phyloP scores from a whole-genome alignment of 208 protist species.

The Entamoeba invadens region DNA sequence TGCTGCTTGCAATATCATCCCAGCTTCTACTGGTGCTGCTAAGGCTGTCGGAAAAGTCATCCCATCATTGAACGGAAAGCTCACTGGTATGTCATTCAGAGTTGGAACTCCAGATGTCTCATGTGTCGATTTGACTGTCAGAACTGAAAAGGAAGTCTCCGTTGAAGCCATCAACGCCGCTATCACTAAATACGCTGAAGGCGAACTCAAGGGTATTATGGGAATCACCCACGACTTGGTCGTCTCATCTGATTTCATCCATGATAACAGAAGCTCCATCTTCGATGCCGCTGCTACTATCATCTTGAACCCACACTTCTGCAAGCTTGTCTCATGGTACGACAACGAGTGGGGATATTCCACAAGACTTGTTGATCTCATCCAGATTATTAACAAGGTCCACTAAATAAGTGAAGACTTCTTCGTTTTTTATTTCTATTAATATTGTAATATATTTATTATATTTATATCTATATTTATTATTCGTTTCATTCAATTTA shows the following conservation, averaged over 20 bases:
- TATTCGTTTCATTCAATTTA: too few relatives aligned
- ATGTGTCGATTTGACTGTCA: conserved; percentile 86
- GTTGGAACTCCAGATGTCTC: conserved; percentile 91
- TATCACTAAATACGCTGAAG: conserved; percentile 65
- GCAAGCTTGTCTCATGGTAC: conserved; percentile 46
- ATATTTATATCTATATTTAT: too few relatives aligned
- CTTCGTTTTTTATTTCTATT: background rate
- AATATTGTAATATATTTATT: too few relatives aligned
- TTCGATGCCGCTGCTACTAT: conserved; percentile 92
- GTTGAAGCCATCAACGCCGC: conserved; percentile 81
- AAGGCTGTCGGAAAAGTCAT: conserved; percentile 88
- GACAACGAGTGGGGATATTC: conserved; percentile 49
- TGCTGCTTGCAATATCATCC: conserved; percentile 91
- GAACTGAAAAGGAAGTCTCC: conserved; percentile 61
- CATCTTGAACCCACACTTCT: conserved; percentile 56
- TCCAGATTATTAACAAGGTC: background rate
- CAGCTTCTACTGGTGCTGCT: conserved; percentile 86
- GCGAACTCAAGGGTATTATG: conserved; percentile 75
- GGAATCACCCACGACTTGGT: conserved; percentile 90
- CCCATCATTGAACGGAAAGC: conserved; percentile 58
- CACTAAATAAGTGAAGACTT: background rate
- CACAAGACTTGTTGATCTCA: conserved; percentile 31
- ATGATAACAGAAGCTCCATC: conserved; percentile 72
- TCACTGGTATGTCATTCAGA: conserved; percentile 90
- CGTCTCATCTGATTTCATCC: conserved; percentile 89